Conservation (phyloP, 2,329 filamentous ascomycete genomes). For the Fusarium equiseti region DNA sequence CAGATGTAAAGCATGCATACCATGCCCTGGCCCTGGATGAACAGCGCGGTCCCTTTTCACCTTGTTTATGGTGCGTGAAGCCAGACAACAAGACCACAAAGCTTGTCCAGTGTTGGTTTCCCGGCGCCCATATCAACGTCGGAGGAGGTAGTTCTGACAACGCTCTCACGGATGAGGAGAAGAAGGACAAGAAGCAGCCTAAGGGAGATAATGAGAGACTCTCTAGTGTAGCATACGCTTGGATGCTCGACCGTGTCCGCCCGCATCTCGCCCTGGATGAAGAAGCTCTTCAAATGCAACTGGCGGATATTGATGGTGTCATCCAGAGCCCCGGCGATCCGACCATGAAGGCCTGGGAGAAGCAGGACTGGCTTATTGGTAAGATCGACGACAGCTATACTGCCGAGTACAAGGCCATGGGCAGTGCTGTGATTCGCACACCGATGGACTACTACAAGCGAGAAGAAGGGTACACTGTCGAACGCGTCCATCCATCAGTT, state of each 20-base stretch:
- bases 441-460: constrained; percentile 4
- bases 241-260: constrained; percentile 14
- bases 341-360: background rate
- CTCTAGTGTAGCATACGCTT: constrained; percentile 13
- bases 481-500: constrained; percentile 14
- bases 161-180: background rate
- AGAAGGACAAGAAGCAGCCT: background rate
- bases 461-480: constrained; percentile 8
- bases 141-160: constrained; percentile 15
- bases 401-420: constrained; percentile 1
- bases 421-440: constrained; percentile 5
- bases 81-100: background rate
- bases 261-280: constrained; percentile 10
- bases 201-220: constrained; percentile 3
- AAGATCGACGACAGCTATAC: constrained; percentile 15
- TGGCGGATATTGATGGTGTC: constrained; percentile 3
- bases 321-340: constrained; percentile 3
- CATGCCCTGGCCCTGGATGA: constrained; percentile 11
- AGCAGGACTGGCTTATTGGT: constrained; percentile 9
- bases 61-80: constrained; percentile 10
- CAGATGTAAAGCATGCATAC: constrained; percentile 19
- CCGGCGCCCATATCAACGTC: constrained; percentile 18
- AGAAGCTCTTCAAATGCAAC: constrained; percentile 11
- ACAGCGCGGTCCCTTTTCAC: constrained; percentile 8
- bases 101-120: constrained; percentile 19